phyloP scores from a whole-genome alignment of 2,329 filamentous ascomycete species.

The Stenocarpella maydis region DNA sequence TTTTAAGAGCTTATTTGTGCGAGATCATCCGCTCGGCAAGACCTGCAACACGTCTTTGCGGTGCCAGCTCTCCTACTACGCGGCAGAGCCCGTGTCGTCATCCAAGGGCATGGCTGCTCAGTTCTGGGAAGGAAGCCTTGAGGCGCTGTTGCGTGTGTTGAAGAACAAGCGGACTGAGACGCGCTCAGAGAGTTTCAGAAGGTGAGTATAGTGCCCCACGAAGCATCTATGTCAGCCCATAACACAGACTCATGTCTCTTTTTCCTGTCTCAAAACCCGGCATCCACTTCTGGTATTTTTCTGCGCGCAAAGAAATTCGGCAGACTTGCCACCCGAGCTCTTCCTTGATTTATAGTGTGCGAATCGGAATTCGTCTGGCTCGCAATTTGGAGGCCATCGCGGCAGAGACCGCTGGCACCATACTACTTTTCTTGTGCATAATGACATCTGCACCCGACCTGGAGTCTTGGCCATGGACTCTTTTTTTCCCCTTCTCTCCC shows the following conservation, averaged over 20 bases:
- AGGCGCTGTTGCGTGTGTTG: conserved; percentile 1
- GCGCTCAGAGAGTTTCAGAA: conserved; percentile 20
- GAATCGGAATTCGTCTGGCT: conserved; percentile 15
- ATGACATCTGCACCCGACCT: conserved; percentile 26
- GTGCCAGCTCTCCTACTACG: neutral
- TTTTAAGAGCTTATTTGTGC: neutral
- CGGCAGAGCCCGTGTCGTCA: neutral
- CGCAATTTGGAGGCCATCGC: conserved; percentile 16
- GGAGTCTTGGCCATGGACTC: conserved; percentile 23
- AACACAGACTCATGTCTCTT: conserved; percentile 25
- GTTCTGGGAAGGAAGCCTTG: conserved; percentile 1
- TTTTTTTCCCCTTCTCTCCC: neutral
- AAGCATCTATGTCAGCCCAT: conserved; percentile 21
- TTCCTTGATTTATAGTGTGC: conserved; percentile 5
- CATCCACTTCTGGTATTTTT: conserved; percentile 23
- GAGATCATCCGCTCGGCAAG: conserved; percentile 5
- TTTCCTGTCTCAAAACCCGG: conserved; percentile 33
- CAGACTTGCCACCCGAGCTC: conserved; percentile 11
- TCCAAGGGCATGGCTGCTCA: neutral
- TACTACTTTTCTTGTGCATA: conserved; percentile 17
- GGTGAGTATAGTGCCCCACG: conserved; percentile 28
- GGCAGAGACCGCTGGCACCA: conserved; percentile 21
- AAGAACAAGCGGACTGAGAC: conserved; percentile 7
- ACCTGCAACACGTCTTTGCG: neutral
- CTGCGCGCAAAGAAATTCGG: conserved; percentile 8